Conservation (phyloP, 192 early-diverging fungal genomes). For the Dispira parvispora region DNA sequence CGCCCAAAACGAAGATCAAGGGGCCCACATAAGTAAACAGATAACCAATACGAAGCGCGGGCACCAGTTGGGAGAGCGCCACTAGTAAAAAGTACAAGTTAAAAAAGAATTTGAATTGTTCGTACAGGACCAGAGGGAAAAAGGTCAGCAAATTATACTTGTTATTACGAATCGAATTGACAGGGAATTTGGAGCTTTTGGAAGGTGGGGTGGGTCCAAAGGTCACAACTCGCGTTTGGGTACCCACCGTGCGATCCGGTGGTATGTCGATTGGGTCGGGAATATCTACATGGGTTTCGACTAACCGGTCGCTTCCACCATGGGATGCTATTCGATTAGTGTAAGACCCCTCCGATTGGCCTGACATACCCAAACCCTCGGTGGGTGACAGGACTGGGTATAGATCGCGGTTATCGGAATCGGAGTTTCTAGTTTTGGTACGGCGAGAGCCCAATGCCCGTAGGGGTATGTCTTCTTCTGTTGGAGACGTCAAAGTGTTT, state of each 20-base stretch:
- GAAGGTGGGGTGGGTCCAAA: not conserved
- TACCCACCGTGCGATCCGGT: not conserved
- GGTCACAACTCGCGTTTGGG: not conserved
- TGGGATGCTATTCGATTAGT: no score
- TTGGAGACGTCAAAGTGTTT: not conserved
- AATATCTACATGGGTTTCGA: slow-evolving; percentile 1
- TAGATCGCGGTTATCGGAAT: not conserved
- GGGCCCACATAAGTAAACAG: slow-evolving; percentile 88
- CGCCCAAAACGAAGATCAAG: slow-evolving; percentile 70
- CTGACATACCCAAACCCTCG: not conserved
- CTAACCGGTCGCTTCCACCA: not conserved
- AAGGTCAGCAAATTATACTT: slow-evolving; percentile 71
- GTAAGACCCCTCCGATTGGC: not conserved
- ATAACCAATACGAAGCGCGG: slow-evolving; percentile 64
- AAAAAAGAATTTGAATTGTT: slow-evolving; percentile 93
- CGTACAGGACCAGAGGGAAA: slow-evolving; percentile 60
- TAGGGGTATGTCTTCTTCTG: not conserved
- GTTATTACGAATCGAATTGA: slow-evolving; percentile 78
- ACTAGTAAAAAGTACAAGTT: slow-evolving; percentile 91
- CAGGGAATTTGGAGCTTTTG: slow-evolving; percentile 28
- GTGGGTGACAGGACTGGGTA: not conserved
- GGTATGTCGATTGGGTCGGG: not conserved
- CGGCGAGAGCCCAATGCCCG: not conserved
- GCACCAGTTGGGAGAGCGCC: slow-evolving; percentile 81
- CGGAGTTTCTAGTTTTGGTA: not conserved